Percentiles rank a stretch among this genome's conserved stretches.
These are phyloP conservation scores for Saprolegnia diclina DNA, from an alignment of 352 stramenopile genomes.

Conservation along the genomic window DNA sequence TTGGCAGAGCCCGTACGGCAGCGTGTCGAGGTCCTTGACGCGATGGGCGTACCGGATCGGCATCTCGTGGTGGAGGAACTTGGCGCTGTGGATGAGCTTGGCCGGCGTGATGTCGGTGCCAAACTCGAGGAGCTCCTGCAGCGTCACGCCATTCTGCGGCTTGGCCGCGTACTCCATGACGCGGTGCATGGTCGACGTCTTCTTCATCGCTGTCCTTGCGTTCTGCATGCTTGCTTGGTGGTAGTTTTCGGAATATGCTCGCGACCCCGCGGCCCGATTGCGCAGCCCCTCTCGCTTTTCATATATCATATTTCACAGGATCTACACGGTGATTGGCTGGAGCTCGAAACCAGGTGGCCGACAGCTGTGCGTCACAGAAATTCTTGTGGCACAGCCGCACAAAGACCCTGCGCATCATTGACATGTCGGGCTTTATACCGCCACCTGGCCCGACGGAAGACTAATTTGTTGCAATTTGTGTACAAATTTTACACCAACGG, in stretches of 20 bases:
- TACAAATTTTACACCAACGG: too few relatives aligned
- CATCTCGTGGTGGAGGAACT: slow-evolving; percentile 97
- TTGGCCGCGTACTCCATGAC: slow-evolving; percentile 62
- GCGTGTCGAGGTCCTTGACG: slow-evolving; percentile 91
- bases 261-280: not conserved
- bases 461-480: too few relatives aligned
- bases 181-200: slow-evolving; percentile 38
- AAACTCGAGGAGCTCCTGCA: slow-evolving; percentile 86
- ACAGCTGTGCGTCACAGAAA: slow-evolving; percentile 9
- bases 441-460: not conserved
- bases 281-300: not conserved
- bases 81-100: slow-evolving; percentile 88
- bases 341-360: not conserved
- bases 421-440: not conserved
- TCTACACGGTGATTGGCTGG: not conserved
- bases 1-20: slow-evolving; percentile 92
- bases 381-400: slow-evolving; percentile 13
- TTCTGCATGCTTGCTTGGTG: slow-evolving; percentile 3
- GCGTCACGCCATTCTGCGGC: slow-evolving; percentile 81
- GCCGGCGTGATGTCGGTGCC: slow-evolving; percentile 70
- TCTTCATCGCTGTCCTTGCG: not conserved
- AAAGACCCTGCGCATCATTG: not conserved
- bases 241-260: not conserved
- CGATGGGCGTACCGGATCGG: slow-evolving; percentile 97
- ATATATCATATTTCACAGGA: not conserved